Evolutionary conservation across 75 land plant species (phyloP).

Genomic region (Selaginella moellendorffii): DNA sequence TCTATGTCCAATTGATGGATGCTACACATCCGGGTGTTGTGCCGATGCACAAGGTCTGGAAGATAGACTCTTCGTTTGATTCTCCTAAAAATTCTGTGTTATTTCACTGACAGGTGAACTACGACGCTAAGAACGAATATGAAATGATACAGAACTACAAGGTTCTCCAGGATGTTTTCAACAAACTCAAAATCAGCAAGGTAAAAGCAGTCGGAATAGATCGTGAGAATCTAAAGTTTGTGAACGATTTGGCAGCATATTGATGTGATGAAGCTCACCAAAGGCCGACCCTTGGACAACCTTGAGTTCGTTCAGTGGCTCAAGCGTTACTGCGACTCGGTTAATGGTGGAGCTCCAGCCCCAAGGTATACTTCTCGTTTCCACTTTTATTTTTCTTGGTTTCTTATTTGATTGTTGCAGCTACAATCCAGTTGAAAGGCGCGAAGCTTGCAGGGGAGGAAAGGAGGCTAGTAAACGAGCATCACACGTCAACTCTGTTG

Average conservation of each 20-base stretch:
- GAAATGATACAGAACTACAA: constrained; percentile 21
- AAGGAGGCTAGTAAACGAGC: constrained; percentile 21
- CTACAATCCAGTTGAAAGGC: constrained; percentile 59
- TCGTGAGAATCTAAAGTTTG: too few species aligned
- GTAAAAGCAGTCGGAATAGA: too few species aligned
- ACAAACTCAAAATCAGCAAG: constrained; percentile 13
- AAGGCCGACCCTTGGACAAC: constrained; percentile 17
- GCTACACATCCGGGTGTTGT: constrained; percentile 43
- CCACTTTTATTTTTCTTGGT: neutral
- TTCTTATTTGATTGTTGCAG: constrained; percentile 16
- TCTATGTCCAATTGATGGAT: constrained; percentile 80
- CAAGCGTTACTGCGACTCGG: constrained; percentile 18
- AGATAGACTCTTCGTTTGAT: neutral
- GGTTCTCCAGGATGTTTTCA: constrained; percentile 15
- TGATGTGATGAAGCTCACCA: constrained; percentile 16
- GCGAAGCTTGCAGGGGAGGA: constrained; percentile 35
- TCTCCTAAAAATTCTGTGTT: neutral
- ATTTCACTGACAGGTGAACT: constrained; percentile 9
- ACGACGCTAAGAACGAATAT: constrained; percentile 16
- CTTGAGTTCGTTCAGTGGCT: constrained; percentile 20
- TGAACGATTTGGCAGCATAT: constrained; percentile 17
- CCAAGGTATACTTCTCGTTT: constrained; percentile 5
- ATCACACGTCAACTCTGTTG: constrained; percentile 16
- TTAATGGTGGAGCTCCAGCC: constrained; percentile 10
- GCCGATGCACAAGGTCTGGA: constrained; percentile 45